A percentile compares a stretch with the other conserved stretches of the same genome.
Evolutionary conservation across 306 rosid species (phyloP).

Genomic region (Rubus parviflorus): DNA sequence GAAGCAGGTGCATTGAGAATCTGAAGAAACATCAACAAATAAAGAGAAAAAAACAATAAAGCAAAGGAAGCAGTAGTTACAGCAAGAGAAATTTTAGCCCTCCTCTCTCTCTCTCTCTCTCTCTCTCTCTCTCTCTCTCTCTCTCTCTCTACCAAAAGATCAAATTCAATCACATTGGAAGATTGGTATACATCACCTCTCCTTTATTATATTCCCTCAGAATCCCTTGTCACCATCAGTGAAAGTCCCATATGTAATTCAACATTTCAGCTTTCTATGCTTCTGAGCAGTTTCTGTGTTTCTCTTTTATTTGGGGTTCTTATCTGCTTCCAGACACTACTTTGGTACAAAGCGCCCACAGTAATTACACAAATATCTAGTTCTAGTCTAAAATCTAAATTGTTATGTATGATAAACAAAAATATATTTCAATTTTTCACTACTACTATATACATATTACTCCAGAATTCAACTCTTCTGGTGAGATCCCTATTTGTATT

Average conservation of each 20-base stretch:
- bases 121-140: too few relatives aligned
- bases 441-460: not conserved
- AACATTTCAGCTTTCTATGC: constrained; percentile 46
- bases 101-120: not conserved
- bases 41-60: constrained; percentile 13
- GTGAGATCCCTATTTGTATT: not conserved
- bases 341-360: not conserved
- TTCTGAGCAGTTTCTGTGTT: not conserved
- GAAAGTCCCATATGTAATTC: constrained; percentile 57
- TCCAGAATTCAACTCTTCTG: constrained; percentile 6
- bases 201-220: constrained; percentile 58
- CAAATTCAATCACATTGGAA: constrained; percentile 26
- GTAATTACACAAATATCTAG: constrained; percentile 1
- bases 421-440: not conserved
- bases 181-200: constrained; percentile 37
- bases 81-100: not conserved
- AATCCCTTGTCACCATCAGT: constrained; percentile 52
- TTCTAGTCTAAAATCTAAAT: not conserved
- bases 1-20: constrained; percentile 34
- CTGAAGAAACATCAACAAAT: constrained; percentile 21
- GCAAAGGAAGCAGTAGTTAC: constrained; percentile 13
- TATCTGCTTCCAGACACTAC: not conserved
- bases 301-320: not conserved
- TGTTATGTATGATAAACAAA: not conserved
- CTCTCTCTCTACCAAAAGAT: constrained; percentile 20